Conservation (phyloP, 2,329 filamentous ascomycete genomes). For the Epichloe typhina region DNA sequence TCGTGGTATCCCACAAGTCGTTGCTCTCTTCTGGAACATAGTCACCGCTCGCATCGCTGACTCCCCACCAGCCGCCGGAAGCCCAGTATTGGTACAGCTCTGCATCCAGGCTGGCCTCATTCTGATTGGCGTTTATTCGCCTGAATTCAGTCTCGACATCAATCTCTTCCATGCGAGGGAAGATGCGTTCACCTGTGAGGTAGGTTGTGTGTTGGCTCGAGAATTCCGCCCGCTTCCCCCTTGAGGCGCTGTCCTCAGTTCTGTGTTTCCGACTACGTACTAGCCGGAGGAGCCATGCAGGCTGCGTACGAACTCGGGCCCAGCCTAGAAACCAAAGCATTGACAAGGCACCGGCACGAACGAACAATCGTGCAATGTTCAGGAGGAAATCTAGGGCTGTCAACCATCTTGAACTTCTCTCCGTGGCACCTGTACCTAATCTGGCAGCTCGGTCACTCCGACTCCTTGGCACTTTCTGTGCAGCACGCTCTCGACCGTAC, state of each 20-base stretch:
- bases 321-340: slow-evolving; percentile 43
- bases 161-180: slow-evolving; percentile 49
- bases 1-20: slow-evolving; percentile 62
- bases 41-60: slow-evolving; percentile 66
- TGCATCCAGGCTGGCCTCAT: slow-evolving; percentile 57
- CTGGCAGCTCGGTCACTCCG: slow-evolving; percentile 32
- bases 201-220: not conserved
- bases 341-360: slow-evolving; percentile 18
- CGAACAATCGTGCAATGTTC: slow-evolving; percentile 45
- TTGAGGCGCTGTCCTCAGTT: not conserved
- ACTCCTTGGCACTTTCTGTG: slow-evolving; percentile 40
- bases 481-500: slow-evolving; percentile 58
- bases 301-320: slow-evolving; percentile 25
- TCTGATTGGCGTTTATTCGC: slow-evolving; percentile 30
- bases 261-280: slow-evolving; percentile 16
- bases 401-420: slow-evolving; percentile 66
- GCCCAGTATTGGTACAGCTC: slow-evolving; percentile 79
- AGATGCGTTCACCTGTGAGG: slow-evolving; percentile 32
- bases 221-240: not conserved
- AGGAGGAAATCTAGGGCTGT: slow-evolving; percentile 64
- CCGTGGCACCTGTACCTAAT: slow-evolving; percentile 65
- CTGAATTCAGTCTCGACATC: slow-evolving; percentile 76
- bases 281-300: slow-evolving; percentile 43
- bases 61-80: slow-evolving; percentile 72
- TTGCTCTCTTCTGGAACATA: slow-evolving; percentile 47